A percentile compares a stretch with the other conserved stretches of the same genome.
These are phyloP conservation scores for Arachis hypogaea DNA, from an alignment of 306 rosid genomes.

Conservation along the genomic window DNA sequence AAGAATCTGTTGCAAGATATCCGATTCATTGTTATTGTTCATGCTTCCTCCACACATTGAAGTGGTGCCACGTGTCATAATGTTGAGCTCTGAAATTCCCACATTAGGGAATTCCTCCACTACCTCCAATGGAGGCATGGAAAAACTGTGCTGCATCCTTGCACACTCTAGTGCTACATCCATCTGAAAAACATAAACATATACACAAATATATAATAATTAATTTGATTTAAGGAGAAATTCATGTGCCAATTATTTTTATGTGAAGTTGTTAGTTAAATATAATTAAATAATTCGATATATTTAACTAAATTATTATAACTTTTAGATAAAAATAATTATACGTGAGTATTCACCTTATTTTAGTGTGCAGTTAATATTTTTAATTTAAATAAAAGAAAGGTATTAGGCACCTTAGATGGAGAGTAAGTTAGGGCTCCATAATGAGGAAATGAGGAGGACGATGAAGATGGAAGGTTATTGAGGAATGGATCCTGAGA, in stretches of 20 bases:
- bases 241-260: too few species aligned
- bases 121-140: constrained; percentile 78
- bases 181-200: constrained; percentile 52
- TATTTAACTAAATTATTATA: too few species aligned
- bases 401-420: constrained; percentile 62
- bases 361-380: too few species aligned
- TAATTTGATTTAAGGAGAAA: too few species aligned
- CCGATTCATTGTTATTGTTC: constrained; percentile 46
- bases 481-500: constrained; percentile 52
- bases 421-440: constrained; percentile 73
- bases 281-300: too few species aligned
- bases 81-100: constrained; percentile 53
- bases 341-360: too few species aligned
- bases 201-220: neutral
- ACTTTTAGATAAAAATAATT: too few species aligned
- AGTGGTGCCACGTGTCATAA: constrained; percentile 46
- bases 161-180: constrained; percentile 93
- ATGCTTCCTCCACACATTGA: constrained; percentile 42
- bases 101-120: constrained; percentile 69
- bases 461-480: constrained; percentile 46
- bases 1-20: constrained; percentile 85
- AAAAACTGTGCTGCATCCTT: constrained; percentile 87
- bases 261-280: too few species aligned
- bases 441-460: constrained; percentile 56
- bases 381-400: constrained; percentile 1